phyloP scores from a whole-genome alignment of 2,329 filamentous ascomycete genomes.

The Aspergillus sojae region DNA sequence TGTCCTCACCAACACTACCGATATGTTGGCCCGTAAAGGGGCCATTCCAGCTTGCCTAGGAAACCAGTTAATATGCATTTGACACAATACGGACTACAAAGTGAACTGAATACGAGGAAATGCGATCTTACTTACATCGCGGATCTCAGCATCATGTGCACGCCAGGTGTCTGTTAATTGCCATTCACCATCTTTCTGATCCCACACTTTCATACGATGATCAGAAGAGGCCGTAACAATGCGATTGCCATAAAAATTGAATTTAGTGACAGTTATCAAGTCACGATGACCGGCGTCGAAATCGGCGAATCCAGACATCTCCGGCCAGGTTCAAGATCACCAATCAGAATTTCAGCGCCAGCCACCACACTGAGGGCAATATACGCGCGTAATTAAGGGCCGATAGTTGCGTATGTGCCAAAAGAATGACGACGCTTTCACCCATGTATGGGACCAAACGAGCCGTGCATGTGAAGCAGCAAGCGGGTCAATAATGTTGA shows the following conservation, averaged over 20 bases:
- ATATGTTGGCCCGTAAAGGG: slow-evolving; percentile 86
- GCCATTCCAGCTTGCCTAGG: slow-evolving; percentile 87
- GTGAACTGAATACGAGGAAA: slow-evolving; percentile 18
- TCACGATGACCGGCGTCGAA: slow-evolving; percentile 56
- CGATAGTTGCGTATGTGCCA: background rate
- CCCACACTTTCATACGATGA: slow-evolving; percentile 89
- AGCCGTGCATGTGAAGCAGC: slow-evolving; percentile 18
- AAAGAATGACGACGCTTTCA: slow-evolving; percentile 3
- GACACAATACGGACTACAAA: slow-evolving; percentile 13
- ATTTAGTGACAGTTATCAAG: slow-evolving; percentile 80
- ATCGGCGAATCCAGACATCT: slow-evolving; percentile 44
- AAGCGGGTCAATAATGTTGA: background rate
- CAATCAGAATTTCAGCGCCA: slow-evolving; percentile 13
- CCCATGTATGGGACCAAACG: slow-evolving; percentile 13
- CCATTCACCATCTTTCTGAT: slow-evolving; percentile 75
- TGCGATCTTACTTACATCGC: slow-evolving; percentile 66
- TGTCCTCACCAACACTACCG: slow-evolving; percentile 85
- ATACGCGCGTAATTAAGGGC: slow-evolving; percentile 7
- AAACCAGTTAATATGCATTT: slow-evolving; percentile 25
- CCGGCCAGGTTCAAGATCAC: slow-evolving; percentile 25
- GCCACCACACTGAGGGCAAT: slow-evolving; percentile 10
- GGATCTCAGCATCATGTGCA: slow-evolving; percentile 86
- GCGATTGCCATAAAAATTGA: slow-evolving; percentile 90
- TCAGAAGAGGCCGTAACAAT: slow-evolving; percentile 91
- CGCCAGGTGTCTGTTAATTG: slow-evolving; percentile 82